phyloP scores from a whole-genome alignment of 208 protist genomes.

The Zelonia costaricensis region DNA sequence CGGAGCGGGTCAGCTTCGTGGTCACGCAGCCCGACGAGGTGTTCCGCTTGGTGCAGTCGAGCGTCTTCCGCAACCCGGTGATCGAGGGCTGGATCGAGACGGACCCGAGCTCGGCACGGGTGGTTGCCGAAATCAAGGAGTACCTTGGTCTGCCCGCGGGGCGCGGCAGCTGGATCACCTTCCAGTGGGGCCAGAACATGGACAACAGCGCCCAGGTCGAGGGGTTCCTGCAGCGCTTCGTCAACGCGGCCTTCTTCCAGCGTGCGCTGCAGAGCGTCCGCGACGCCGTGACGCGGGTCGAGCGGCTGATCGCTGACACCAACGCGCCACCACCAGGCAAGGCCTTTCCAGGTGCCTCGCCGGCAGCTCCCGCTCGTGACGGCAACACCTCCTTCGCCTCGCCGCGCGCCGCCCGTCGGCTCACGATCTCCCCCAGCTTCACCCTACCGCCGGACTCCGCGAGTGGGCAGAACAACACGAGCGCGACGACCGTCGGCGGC shows the following conservation, averaged over 20 bases:
- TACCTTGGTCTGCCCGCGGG: conserved; percentile 30
- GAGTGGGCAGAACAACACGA: background rate
- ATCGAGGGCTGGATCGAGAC: conserved; percentile 84
- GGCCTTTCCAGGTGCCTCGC: background rate
- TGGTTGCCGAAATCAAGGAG: conserved; percentile 47
- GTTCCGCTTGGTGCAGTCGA: conserved; percentile 66
- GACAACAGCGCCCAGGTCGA: conserved; percentile 55
- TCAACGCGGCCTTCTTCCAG: conserved; percentile 62
- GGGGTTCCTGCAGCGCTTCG: conserved; percentile 62
- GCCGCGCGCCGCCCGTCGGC: conserved; percentile 3
- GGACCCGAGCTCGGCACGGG: conserved; percentile 44
- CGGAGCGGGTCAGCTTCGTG: conserved; percentile 52
- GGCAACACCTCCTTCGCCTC: conserved; percentile 8
- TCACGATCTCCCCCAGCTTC: background rate
- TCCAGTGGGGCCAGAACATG: conserved; percentile 74
- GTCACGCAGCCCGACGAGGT: conserved; percentile 63
- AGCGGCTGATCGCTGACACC: conserved; percentile 23
- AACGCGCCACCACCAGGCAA: background rate
- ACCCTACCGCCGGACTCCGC: background rate
- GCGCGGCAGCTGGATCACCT: conserved; percentile 42
- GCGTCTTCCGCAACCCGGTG: conserved; percentile 80
- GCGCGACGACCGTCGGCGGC: background rate
- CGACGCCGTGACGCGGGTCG: conserved; percentile 33
- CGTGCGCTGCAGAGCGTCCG: conserved; percentile 36
- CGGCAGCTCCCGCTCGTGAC: background rate